These are phyloP conservation scores for Hamamelis virginiana DNA, from an alignment of 164 flowering plant species.

Conservation along the genomic window DNA sequence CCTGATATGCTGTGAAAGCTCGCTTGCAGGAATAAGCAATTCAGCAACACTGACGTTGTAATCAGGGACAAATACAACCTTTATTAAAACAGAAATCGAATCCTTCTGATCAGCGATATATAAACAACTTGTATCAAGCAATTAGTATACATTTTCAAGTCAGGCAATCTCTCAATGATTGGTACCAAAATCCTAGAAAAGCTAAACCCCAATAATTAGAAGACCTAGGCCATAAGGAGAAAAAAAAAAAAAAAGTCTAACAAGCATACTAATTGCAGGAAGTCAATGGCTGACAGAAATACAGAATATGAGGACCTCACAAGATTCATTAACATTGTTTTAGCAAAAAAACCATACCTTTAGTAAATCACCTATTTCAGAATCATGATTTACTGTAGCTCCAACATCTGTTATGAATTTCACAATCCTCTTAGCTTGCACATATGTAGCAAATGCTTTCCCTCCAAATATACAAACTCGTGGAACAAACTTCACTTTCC, in stretches of 20 bases:
- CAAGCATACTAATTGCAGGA: no score
- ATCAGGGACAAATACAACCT: slow-evolving; percentile 94
- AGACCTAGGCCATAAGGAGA: no score
- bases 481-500: slow-evolving; percentile 71
- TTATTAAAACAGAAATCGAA: background rate
- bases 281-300: background rate
- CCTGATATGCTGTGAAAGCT: slow-evolving; percentile 98
- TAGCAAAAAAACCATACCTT: slow-evolving; percentile 50
- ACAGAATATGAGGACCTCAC: background rate
- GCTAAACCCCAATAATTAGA: no score
- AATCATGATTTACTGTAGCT: slow-evolving; percentile 78
- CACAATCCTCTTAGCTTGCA: slow-evolving; percentile 94
- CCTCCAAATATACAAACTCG: slow-evolving; percentile 97
- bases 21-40: slow-evolving; percentile 89
- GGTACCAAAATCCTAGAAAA: no score
- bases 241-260: no score
- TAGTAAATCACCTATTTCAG: slow-evolving; percentile 86
- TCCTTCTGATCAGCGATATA: background rate
- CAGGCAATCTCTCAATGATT: no score
- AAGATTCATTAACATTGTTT: slow-evolving; percentile 1
- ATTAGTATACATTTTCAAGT: no score
- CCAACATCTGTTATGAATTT: slow-evolving; percentile 95
- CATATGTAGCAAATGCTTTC: slow-evolving; percentile 94
- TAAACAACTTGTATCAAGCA: background rate
- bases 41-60: slow-evolving; percentile 97